A percentile compares a stretch with the other conserved stretches of the same genome.
phyloP scores from a whole-genome alignment of 176 grass and related monocot genomes.

The Raddia distichophylla region DNA sequence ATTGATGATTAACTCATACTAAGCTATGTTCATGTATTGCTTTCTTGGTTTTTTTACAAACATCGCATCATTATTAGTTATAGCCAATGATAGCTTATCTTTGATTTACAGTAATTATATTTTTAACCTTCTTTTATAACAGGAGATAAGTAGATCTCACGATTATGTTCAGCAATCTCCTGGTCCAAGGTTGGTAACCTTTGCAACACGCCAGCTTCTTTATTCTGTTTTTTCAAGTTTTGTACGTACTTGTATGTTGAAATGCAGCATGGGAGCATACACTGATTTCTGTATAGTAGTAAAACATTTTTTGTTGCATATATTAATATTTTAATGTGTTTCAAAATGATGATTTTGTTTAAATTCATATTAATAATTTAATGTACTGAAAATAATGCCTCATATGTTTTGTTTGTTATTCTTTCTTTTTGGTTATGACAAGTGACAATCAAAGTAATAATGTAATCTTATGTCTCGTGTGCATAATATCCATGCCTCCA shows the following conservation, averaged over 20 bases:
- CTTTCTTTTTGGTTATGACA: background rate
- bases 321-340: background rate
- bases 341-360: no score
- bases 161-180: background rate
- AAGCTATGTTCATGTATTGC: background rate
- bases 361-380: no score
- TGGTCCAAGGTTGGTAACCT: background rate
- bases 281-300: background rate
- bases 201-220: background rate
- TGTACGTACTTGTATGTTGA: background rate
- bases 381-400: background rate
- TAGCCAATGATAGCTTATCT: background rate
- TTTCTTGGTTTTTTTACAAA: background rate
- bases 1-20: background rate
- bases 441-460: background rate
- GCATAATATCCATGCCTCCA: background rate
- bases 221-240: no score
- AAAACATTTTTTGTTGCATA: background rate
- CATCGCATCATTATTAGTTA: background rate
- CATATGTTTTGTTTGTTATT: background rate
- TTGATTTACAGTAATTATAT: background rate
- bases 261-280: background rate
- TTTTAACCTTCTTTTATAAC: background rate
- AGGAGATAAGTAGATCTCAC: background rate
- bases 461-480: background rate